A percentile compares a stretch with the other conserved stretches of the same genome.
These are phyloP conservation scores for Auricularia sp. DNA, from an alignment of 768 basidiomycete genomes.

Conservation along the genomic window DNA sequence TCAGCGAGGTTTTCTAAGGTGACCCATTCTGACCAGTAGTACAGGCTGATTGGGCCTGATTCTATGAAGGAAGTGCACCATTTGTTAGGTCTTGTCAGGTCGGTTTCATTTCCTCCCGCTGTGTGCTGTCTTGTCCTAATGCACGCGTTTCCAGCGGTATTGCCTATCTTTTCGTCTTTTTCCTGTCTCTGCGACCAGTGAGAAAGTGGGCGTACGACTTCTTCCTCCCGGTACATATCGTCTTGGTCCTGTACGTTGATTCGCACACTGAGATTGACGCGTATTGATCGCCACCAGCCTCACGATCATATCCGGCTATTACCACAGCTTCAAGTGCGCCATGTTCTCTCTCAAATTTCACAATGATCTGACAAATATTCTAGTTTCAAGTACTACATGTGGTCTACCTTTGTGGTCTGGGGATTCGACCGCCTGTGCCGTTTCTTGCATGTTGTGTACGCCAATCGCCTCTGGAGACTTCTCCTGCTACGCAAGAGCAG, in stretches of 20 bases:
- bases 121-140: neutral
- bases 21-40: neutral
- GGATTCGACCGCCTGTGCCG: slow-evolving; percentile 36
- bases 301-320: neutral
- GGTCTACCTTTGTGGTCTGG: slow-evolving; percentile 40
- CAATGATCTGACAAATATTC: slow-evolving; percentile 19
- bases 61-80: neutral
- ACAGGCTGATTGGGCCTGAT: neutral
- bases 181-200: slow-evolving; percentile 32
- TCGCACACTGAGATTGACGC: neutral
- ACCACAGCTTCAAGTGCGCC: neutral
- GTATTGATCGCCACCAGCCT: neutral
- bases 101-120: neutral
- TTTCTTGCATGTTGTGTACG: slow-evolving; percentile 28
- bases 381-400: slow-evolving; percentile 26
- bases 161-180: slow-evolving; percentile 3
- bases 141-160: neutral
- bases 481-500: neutral
- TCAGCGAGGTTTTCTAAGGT: neutral
- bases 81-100: neutral
- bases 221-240: slow-evolving; percentile 22
- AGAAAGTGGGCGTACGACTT: slow-evolving; percentile 33
- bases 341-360: neutral
- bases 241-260: slow-evolving; percentile 17
- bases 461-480: slow-evolving; percentile 22